These are phyloP conservation scores for Cercospora brassicicola DNA, from an alignment of 2,329 filamentous ascomycete genomes.

Conservation along the genomic window DNA sequence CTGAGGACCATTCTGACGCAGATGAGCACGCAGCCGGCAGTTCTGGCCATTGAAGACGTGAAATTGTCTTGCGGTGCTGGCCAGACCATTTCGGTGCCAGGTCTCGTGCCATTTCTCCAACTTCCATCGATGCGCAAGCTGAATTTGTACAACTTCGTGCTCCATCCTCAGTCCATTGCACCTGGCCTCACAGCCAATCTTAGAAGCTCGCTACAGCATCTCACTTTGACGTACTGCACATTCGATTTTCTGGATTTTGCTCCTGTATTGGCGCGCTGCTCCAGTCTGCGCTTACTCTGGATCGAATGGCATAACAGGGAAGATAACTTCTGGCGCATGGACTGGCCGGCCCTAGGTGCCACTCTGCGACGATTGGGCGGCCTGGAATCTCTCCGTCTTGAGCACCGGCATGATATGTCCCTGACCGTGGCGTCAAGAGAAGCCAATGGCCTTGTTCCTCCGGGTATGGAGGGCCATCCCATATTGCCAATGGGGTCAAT, in stretches of 20 bases:
- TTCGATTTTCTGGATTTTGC: not conserved
- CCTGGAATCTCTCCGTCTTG: not conserved
- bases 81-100: not conserved
- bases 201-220: not conserved
- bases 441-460: not conserved
- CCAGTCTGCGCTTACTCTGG: not conserved
- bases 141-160: not conserved
- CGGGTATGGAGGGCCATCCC: not conserved
- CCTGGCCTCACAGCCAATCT: not conserved
- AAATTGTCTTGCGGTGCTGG: not conserved
- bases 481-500: not conserved
- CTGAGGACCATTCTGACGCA: not conserved
- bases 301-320: not conserved
- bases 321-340: constrained; percentile 5
- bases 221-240: not conserved
- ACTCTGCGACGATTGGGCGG: not conserved
- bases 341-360: not conserved
- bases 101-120: not conserved
- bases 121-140: not conserved
- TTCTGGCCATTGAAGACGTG: not conserved
- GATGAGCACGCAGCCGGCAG: not conserved
- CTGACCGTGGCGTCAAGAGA: not conserved
- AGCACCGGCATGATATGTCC: not conserved
- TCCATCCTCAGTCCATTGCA: not conserved
- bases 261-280: not conserved